A percentile compares a stretch with the other conserved stretches of the same genome.
These are phyloP conservation scores for Aspergillus nomiae DNA, from an alignment of 2,329 filamentous ascomycete species.

Conservation along the genomic window DNA sequence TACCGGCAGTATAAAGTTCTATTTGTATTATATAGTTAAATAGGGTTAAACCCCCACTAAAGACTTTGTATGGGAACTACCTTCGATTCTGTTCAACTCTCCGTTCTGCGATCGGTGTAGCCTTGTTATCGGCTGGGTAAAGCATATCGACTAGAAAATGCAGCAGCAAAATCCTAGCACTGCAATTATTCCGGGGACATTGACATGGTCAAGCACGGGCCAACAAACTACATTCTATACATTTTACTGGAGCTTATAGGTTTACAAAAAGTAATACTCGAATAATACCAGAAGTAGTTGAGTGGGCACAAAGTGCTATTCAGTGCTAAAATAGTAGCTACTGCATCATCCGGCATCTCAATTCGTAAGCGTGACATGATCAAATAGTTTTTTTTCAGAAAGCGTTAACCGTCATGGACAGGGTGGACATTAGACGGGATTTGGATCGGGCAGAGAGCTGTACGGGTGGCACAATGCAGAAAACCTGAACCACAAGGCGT, in stretches of 20 bases:
- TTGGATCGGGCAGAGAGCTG: slow-evolving; percentile 1
- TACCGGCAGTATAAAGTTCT: neutral
- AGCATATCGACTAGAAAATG: neutral
- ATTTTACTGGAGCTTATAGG: neutral
- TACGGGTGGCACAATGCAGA: neutral
- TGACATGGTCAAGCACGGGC: neutral
- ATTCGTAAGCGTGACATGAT: slow-evolving; percentile 23
- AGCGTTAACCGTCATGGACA: slow-evolving; percentile 21
- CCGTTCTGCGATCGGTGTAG: neutral
- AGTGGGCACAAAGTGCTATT: slow-evolving; percentile 8
- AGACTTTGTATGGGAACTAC: no score
- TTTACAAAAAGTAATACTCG: neutral
- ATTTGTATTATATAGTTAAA: neutral
- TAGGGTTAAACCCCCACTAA: neutral
- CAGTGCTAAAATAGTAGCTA: slow-evolving; percentile 16
- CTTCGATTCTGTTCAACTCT: no score
- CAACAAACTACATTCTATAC: neutral
- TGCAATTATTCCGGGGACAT: neutral
- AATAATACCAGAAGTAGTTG: neutral
- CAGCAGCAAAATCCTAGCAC: neutral
- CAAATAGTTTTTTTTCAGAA: slow-evolving; percentile 17
- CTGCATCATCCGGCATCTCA: slow-evolving; percentile 21
- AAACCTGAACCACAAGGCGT: neutral
- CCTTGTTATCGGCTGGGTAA: no score
- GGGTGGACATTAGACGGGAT: slow-evolving; percentile 17